Conservation (phyloP, 2,329 filamentous ascomycete genomes). For the Trichoderma afroharzianum region DNA sequence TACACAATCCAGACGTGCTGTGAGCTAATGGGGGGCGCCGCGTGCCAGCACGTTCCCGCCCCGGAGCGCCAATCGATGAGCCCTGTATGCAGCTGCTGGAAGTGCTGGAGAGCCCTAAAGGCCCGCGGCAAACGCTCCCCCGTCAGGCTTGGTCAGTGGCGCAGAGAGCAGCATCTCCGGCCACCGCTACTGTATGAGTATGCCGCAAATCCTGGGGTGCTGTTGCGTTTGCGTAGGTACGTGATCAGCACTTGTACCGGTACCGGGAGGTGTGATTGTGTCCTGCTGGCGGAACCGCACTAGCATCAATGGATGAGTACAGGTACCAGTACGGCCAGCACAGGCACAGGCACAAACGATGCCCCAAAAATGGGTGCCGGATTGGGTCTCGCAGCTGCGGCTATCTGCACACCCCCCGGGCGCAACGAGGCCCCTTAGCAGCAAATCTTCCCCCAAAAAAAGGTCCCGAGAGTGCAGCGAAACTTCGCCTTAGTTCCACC, state of each 20-base stretch:
- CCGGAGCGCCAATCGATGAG: slow-evolving; percentile 4
- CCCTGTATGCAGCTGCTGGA: neutral
- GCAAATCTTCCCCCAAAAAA: neutral
- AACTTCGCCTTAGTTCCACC: slow-evolving; percentile 9
- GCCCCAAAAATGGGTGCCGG: neutral
- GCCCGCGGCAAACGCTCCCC: neutral
- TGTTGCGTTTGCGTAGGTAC: neutral
- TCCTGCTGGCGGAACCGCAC: neutral
- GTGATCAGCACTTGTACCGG: neutral
- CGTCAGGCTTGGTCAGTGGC: neutral
- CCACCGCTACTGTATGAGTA: neutral
- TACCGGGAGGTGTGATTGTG: neutral
- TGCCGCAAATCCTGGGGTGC: slow-evolving; percentile 5
- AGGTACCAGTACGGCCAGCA: neutral
- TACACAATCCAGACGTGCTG: slow-evolving; percentile 42
- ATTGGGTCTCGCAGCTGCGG: neutral
- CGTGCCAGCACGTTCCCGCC: slow-evolving; percentile 18
- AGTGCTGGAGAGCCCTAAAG: neutral
- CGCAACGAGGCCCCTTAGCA: neutral
- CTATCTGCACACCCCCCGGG: neutral
- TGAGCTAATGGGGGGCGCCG: slow-evolving; percentile 28
- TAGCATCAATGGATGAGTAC: too few relatives aligned
- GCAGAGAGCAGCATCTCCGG: slow-evolving; percentile 7
- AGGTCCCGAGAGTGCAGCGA: neutral
- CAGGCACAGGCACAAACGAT: neutral